A percentile compares a stretch with the other conserved stretches of the same genome.
These are phyloP conservation scores for Penicillium sclerotigenum DNA, from an alignment of 2,329 filamentous ascomycete genomes.

Conservation along the genomic window DNA sequence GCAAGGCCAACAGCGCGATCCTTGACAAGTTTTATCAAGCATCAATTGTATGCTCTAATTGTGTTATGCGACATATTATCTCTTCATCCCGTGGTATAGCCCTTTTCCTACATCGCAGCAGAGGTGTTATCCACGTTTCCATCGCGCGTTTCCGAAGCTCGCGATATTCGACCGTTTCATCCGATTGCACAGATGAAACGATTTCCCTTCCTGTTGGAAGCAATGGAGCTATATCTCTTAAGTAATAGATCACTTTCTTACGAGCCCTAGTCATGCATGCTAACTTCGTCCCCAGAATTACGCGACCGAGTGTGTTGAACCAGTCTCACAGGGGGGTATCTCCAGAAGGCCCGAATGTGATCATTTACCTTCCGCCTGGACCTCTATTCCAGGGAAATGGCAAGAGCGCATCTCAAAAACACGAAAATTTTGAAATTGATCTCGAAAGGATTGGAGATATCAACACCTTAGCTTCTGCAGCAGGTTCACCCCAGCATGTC, in stretches of 20 bases:
- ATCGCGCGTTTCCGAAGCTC: background rate
- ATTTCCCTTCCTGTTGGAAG: slow-evolving; percentile 29
- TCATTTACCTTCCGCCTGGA: slow-evolving; percentile 40
- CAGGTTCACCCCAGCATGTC: slow-evolving; percentile 20
- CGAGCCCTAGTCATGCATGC: background rate
- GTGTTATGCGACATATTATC: slow-evolving; percentile 26
- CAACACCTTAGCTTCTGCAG: background rate
- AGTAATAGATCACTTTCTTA: slow-evolving; percentile 12
- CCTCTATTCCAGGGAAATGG: slow-evolving; percentile 25
- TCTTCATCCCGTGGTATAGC: background rate
- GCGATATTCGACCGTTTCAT: slow-evolving; percentile 7
- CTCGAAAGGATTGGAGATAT: background rate
- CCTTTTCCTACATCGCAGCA: background rate
- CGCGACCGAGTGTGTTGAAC: slow-evolving; percentile 10
- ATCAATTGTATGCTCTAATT: slow-evolving; percentile 5
- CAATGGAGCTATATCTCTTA: slow-evolving; percentile 29
- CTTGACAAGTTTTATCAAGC: background rate
- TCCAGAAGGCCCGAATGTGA: slow-evolving; percentile 27
- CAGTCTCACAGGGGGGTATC: background rate
- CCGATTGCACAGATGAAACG: slow-evolving; percentile 20
- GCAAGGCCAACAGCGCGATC: background rate
- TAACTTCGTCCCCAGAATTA: slow-evolving; percentile 20
- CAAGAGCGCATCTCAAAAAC: background rate
- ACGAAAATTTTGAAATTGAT: background rate
- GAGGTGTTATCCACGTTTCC: background rate